phyloP scores from a whole-genome alignment of 768 basidiomycete genomes.

The Mycena olivaceomarginata region DNA sequence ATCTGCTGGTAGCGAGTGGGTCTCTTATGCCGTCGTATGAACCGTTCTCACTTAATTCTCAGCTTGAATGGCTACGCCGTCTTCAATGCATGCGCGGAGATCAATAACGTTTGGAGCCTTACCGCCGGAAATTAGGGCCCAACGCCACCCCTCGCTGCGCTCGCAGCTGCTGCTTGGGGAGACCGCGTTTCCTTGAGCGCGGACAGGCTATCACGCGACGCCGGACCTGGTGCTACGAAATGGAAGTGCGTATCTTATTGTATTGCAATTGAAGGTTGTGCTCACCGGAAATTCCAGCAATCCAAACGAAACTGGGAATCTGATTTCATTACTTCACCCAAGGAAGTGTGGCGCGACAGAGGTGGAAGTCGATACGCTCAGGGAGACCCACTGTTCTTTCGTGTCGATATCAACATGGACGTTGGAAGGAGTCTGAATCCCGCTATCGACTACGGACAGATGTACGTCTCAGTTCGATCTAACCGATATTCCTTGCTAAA shows the following conservation, averaged over 20 bases:
- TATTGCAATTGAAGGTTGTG: background rate
- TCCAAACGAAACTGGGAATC: conserved; percentile 44
- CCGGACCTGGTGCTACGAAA: conserved; percentile 42
- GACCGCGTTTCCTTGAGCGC: conserved; percentile 44
- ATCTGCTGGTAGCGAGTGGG: conserved; percentile 43
- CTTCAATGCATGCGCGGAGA: conserved; percentile 44
- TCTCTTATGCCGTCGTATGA: background rate
- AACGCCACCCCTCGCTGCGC: conserved; percentile 43
- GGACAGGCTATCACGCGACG: conserved; percentile 38
- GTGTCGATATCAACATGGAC: conserved; percentile 46
- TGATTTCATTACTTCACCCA: conserved; percentile 47
- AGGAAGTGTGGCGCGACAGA: conserved; percentile 43
- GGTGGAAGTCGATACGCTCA: conserved; percentile 45
- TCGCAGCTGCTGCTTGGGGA: conserved; percentile 42
- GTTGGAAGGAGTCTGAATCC: conserved; percentile 44
- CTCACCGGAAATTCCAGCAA: conserved; percentile 32
- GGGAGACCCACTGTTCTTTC: conserved; percentile 44
- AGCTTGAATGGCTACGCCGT: conserved; percentile 45
- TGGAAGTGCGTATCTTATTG: conserved; percentile 40
- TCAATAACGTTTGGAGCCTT: conserved; percentile 45
- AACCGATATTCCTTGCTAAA: background rate
- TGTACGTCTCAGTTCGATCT: conserved; percentile 9
- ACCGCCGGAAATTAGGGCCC: conserved; percentile 38
- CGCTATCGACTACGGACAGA: conserved; percentile 44
- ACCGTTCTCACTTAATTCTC: background rate